Conservation (phyloP, 2,329 filamentous ascomycete genomes). For the Epichloe sylvatica region DNA sequence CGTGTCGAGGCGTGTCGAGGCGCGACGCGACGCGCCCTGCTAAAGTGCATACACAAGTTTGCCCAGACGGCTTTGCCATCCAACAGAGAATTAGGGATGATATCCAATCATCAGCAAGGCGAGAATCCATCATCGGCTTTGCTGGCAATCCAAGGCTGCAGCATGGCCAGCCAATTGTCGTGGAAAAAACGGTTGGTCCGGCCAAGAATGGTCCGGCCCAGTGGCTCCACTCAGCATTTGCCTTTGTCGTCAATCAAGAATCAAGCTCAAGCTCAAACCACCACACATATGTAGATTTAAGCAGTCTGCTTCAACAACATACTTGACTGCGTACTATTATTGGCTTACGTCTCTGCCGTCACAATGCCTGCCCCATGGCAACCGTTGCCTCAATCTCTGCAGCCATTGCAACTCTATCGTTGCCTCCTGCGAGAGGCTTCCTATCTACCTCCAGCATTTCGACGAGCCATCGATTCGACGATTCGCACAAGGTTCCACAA, state of each 20-base stretch:
- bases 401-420: slow-evolving; percentile 34
- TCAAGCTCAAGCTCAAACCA: too few relatives aligned
- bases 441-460: slow-evolving; percentile 42
- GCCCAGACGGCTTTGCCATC: too few relatives aligned
- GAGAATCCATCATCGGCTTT: too few relatives aligned
- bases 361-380: slow-evolving; percentile 18
- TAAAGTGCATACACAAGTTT: neutral
- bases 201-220: neutral
- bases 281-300: too few relatives aligned
- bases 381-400: slow-evolving; percentile 13
- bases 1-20: slow-evolving; percentile 17
- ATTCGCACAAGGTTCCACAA: slow-evolving; percentile 35
- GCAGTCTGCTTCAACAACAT: neutral
- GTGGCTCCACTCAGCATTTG: too few relatives aligned
- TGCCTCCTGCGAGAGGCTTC: slow-evolving; percentile 45
- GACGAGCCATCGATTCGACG: slow-evolving; percentile 26
- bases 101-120: neutral
- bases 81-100: neutral
- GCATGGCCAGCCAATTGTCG: too few relatives aligned
- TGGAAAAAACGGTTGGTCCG: too few relatives aligned
- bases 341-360: neutral
- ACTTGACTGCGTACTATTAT: neutral
- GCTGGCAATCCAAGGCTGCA: too few relatives aligned
- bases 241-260: too few relatives aligned
- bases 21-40: slow-evolving; percentile 4